Base-by-base conservation (phyloP, 768 basidiomycete genomes). In the Scleroderma citrinum region DNA sequence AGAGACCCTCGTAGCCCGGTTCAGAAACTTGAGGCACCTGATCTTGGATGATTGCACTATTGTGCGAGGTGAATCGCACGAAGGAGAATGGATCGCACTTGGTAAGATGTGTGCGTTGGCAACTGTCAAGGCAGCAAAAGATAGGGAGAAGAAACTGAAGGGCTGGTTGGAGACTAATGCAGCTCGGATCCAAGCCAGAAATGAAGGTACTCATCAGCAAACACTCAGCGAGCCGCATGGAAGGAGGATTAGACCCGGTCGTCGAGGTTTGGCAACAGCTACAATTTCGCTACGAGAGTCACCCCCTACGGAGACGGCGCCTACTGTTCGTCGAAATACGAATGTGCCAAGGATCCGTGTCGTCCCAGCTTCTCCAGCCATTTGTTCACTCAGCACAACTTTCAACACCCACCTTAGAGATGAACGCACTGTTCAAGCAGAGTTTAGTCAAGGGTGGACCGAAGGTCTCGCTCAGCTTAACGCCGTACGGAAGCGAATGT, bases 11-110 rank as follows among this genome's bases (percentile, higher is more conserved):
- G 61, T 86, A 1, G 66, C 69, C 4, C 73, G 70, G 7, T 78
- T 86, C 54, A 59, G 68, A 0, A 59, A 57, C 1, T 64, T 95
- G 12, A 68, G 73, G 50, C 80, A 88, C 58, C 68, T 96, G 36
- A 70, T 93, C 19, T 60, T 92, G 17, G 92, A 95, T 56, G 74
- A 71, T 5, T 88, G 87, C 57, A 65, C 72, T 3, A 59, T 82
- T 11, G 67, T 83, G 44, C 73, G 78, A 5, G 76, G 70, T 2
- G 78, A 80, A 3, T 59, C 62, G 17, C 74, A 76, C 14, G 70
- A 71, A 14, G 76, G 76, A 29, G 73, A 83, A 51, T 87, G 85
- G 79, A 65, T 64, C 7, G 73, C 75, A 4, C 56, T 92, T 2
- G 87, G 86, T 0, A 77, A 77, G 52, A 58, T 73, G 0, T 78